Evolutionary conservation across 2,329 filamentous ascomycete genomes (phyloP).

Genomic region (Aspergillus nomiae): DNA sequence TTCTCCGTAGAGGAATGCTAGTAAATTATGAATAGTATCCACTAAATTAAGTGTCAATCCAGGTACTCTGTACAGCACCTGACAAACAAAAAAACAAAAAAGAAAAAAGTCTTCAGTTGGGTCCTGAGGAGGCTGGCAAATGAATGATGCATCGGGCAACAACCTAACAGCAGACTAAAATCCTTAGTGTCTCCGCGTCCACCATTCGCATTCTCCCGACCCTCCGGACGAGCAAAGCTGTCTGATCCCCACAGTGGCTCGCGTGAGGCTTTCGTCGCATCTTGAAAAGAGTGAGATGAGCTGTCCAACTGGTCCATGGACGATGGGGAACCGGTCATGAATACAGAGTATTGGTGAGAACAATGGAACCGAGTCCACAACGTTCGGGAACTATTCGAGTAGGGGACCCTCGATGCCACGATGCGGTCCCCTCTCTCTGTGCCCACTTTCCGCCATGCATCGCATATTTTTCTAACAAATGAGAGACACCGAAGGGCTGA

Average conservation of each 20-base stretch:
- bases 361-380: neutral
- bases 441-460: neutral
- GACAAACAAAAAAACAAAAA: neutral
- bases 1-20: neutral
- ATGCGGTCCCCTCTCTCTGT: neutral
- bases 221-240: neutral
- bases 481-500: neutral
- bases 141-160: constrained; percentile 1
- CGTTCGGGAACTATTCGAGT: constrained; percentile 1
- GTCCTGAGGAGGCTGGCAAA: constrained; percentile 4
- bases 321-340: neutral
- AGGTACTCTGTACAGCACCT: neutral
- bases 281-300: neutral
- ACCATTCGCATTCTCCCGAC: neutral
- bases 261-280: constrained; percentile 3
- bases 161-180: neutral
- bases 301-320: neutral
- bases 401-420: neutral
- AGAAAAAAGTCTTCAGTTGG: neutral
- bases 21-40: neutral
- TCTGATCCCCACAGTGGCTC: constrained; percentile 1
- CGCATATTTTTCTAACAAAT: neutral
- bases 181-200: neutral
- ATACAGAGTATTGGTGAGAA: neutral
- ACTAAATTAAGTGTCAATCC: neutral